Conservation (phyloP, 2,329 filamentous ascomycete genomes). For the Alternaria dauci region DNA sequence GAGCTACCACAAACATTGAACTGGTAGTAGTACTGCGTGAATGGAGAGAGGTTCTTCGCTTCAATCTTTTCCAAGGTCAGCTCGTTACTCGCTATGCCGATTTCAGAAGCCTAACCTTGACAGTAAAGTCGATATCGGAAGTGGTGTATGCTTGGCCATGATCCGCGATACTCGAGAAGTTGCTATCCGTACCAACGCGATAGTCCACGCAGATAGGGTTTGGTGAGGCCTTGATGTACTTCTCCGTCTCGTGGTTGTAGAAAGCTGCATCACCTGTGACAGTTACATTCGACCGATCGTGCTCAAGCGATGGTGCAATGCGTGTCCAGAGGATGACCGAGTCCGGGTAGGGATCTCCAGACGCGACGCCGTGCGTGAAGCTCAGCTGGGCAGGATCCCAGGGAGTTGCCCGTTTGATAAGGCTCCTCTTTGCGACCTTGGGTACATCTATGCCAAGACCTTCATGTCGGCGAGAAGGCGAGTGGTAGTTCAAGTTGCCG, state of each 20-base stretch:
- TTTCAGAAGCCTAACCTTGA: constrained; percentile 62
- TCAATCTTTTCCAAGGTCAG: constrained; percentile 62
- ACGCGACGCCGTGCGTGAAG: constrained; percentile 57
- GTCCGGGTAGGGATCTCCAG: constrained; percentile 57
- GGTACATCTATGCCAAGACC: constrained; percentile 69
- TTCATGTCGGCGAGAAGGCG: constrained; percentile 69
- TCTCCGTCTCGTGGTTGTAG: constrained; percentile 63
- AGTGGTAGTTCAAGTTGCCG: constrained; percentile 70
- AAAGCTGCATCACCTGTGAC: constrained; percentile 64
- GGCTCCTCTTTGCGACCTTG: constrained; percentile 64
- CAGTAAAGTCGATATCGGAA: constrained; percentile 77
- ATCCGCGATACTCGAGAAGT: constrained; percentile 59
- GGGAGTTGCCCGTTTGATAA: constrained; percentile 28
- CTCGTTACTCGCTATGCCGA: background rate
- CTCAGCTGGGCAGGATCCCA: constrained; percentile 51
- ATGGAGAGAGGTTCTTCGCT: constrained; percentile 68
- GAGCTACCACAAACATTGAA: constrained; percentile 72
- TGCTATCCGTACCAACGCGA: constrained; percentile 62
- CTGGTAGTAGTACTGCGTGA: constrained; percentile 74
- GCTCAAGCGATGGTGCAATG: constrained; percentile 49
- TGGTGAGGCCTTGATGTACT: constrained; percentile 62
- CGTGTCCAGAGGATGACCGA: constrained; percentile 50
- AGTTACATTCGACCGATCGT: constrained; percentile 56
- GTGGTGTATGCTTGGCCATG: constrained; percentile 72
- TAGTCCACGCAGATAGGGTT: constrained; percentile 74